Base-by-base conservation (phyloP, 73 alveolate species). In the Paramecium primaurelia region DNA sequence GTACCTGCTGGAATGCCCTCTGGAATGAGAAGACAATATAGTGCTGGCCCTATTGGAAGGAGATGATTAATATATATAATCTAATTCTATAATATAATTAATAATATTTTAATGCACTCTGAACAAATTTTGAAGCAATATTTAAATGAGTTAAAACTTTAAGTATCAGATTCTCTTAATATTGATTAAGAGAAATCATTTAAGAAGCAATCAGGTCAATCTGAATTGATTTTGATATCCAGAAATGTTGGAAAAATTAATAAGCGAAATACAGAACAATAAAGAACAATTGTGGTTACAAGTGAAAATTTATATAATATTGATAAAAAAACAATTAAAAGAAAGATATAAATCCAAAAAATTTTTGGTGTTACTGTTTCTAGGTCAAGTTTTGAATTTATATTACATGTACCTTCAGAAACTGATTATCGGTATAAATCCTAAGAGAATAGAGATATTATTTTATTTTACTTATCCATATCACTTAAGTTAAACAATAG, bases 1-100 rank as follows among this genome's bases (percentile, higher is more conserved):
- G 5, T 10, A 14, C 45, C 64, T 16, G 87, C 87, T 12, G 87
- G 87, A 1, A 38, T 73, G 59, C 87, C 87, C 1, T 73, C 87
- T 73, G 59, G 87, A n/a, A 73, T 73, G 47, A 73, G 59, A 36
- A 73, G 87, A 73, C 34, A 73, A 36, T 37, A 73, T 73, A 73
- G 87, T 40, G 87, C 87, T 30, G 87, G 87, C 18, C 87, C 87
- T 14, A 37, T 40, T 14, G 28, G 36, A 22, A 73, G 87, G 20
- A 73, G 87, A 73, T 73, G 87, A 73, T 73, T 37, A 73, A 18
- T 54, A 54, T 54, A 54, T 54, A 49, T 49, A 20, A 18, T 18
- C 32, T 54, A 54, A 54, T 54, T 54, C 69, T 54, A 54, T 16
- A 54, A 54, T 54, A 54, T 18, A n/a, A 54, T 18, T 54, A 54